A percentile compares a stretch with the other conserved stretches of the same genome.
Evolutionary conservation across 2,329 filamentous ascomycete species (phyloP).

Genomic region (Verticillium longisporum): DNA sequence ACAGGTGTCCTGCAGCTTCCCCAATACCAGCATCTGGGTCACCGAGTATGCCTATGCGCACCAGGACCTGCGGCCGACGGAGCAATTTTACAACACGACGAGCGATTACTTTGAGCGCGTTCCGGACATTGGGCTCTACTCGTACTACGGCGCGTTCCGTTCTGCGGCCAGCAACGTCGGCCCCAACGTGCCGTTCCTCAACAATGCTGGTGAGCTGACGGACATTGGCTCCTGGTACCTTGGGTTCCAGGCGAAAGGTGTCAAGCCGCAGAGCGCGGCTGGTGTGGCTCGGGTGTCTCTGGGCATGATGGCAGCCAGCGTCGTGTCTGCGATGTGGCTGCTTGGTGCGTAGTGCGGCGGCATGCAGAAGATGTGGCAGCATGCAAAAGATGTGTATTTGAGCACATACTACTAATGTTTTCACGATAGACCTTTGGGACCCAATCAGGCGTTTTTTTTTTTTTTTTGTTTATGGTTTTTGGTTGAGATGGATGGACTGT

Average conservation of each 20-base stretch:
- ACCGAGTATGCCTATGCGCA: constrained; percentile 67
- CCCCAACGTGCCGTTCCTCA: constrained; percentile 64
- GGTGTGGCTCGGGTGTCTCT: constrained; percentile 2
- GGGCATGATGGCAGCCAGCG: not conserved
- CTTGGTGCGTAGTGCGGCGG: not conserved
- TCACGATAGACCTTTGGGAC: not conserved
- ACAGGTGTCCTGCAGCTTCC: constrained; percentile 36
- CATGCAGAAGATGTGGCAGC: not conserved
- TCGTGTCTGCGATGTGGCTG: not conserved
- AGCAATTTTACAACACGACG: constrained; percentile 62
- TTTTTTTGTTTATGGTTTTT: not conserved
- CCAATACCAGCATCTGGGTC: constrained; percentile 62
- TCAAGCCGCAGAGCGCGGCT: constrained; percentile 22
- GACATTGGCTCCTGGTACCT: constrained; percentile 75
- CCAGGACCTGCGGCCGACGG: constrained; percentile 47
- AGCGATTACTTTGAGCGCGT: constrained; percentile 60
- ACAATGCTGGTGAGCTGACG: constrained; percentile 60
- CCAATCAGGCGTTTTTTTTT: no score
- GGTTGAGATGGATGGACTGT: not conserved
- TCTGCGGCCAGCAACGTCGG: constrained; percentile 66
- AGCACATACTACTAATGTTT: not conserved
- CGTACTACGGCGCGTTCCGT: constrained; percentile 71
- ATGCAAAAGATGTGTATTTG: not conserved
- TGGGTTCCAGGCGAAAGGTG: constrained; percentile 43
- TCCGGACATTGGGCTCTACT: constrained; percentile 58